Percentiles rank a stretch among this genome's conserved stretches.
phyloP scores from a whole-genome alignment of 2,329 filamentous ascomycete genomes.

The Achaetomium macrosporum region DNA sequence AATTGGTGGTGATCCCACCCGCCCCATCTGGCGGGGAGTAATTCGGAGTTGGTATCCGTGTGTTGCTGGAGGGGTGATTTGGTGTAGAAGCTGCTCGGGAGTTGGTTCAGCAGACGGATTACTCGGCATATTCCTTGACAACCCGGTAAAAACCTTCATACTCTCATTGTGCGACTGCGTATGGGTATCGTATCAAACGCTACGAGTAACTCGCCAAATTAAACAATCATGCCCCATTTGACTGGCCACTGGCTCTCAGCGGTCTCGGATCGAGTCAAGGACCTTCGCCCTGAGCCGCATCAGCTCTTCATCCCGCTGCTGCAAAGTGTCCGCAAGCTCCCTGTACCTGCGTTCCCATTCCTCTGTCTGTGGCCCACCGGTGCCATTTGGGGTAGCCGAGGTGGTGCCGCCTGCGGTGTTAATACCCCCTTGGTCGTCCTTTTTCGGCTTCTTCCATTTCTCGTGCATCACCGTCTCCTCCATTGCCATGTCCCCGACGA shows the following conservation, averaged over 20 bases:
- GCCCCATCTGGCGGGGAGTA: no score
- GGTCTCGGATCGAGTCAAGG: conserved; percentile 32
- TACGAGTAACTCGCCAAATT: no score
- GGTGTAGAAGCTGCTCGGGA: no score
- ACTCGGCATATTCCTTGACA: no score
- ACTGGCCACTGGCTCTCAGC: background rate
- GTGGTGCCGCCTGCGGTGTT: background rate
- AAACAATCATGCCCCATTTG: no score
- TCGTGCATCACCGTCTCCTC: conserved; percentile 41
- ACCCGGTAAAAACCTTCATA: no score
- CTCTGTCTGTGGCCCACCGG: conserved; percentile 15
- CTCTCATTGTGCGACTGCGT: no score
- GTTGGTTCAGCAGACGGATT: no score
- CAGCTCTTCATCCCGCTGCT: conserved; percentile 51
- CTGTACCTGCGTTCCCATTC: conserved; percentile 49
- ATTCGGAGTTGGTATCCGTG: no score
- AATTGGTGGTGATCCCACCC: no score
- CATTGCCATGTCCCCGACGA: conserved; percentile 49
- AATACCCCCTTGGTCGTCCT: background rate
- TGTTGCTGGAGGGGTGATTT: no score
- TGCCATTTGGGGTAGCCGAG: background rate
- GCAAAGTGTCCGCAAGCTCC: conserved; percentile 54
- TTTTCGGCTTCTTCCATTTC: conserved; percentile 32
- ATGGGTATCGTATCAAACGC: background rate
- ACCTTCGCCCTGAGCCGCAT: conserved; percentile 39